These are phyloP conservation scores for Prunus campanulata DNA, from an alignment of 306 rosid species.

Conservation along the genomic window DNA sequence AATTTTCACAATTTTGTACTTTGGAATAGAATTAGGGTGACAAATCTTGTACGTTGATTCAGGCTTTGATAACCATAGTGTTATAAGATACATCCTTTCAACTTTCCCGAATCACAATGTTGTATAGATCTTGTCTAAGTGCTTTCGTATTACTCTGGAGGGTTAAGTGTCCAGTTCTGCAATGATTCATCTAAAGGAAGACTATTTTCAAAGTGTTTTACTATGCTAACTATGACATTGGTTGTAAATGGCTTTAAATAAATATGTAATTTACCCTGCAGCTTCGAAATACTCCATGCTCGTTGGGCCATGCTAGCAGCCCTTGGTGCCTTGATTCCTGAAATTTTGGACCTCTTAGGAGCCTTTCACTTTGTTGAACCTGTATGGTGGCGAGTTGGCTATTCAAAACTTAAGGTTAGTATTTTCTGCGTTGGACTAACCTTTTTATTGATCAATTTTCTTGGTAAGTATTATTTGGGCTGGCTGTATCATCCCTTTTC, in stretches of 20 bases:
- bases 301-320: constrained; percentile 99
- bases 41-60: not conserved
- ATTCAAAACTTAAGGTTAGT: constrained; percentile 83
- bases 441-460: not conserved
- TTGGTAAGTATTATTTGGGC: not conserved
- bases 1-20: not conserved
- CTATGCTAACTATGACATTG: not conserved
- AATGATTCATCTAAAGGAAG: not conserved
- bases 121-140: not conserved
- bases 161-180: not conserved
- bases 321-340: constrained; percentile 80
- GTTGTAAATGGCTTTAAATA: not conserved
- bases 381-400: constrained; percentile 98
- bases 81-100: not conserved
- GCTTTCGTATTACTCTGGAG: not conserved
- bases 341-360: constrained; percentile 66
- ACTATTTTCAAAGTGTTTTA: not conserved
- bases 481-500: constrained; percentile 17
- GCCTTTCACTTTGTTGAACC: constrained; percentile 89
- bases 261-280: constrained; percentile 19
- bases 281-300: constrained; percentile 94
- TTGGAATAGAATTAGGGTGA: not conserved
- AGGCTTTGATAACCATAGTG: not conserved
- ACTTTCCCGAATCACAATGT: not conserved
- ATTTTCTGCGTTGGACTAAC: not conserved